phyloP scores from a whole-genome alignment of 345 rosid species.

The Noccaea caerulescens region DNA sequence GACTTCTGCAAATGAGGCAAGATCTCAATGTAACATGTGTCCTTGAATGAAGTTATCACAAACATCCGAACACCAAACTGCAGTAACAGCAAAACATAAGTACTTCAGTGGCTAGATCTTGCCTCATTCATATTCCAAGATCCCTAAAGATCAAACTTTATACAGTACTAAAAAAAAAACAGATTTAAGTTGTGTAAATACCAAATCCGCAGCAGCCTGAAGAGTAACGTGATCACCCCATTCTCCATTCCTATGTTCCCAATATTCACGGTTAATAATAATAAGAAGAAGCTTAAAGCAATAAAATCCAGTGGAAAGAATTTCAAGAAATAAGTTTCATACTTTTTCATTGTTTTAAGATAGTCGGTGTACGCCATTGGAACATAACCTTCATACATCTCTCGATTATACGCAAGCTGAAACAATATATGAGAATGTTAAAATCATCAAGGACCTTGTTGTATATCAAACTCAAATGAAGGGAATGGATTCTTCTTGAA shows the following conservation, averaged over 20 bases:
- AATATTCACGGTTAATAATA: background rate
- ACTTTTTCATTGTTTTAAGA: slow-evolving; percentile 72
- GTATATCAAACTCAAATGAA: background rate
- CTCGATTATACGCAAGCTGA: slow-evolving; percentile 49
- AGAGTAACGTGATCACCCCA: slow-evolving; percentile 53
- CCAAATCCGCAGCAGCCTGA: slow-evolving; percentile 49
- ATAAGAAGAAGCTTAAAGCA: background rate
- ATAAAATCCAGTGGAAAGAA: background rate
- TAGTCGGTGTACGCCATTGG: slow-evolving; percentile 70
- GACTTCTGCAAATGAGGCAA: slow-evolving; percentile 69
- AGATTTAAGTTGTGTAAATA: slow-evolving; percentile 18
- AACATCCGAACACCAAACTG: slow-evolving; percentile 92
- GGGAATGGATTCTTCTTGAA: slow-evolving; percentile 32
- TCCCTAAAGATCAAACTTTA: slow-evolving; percentile 14
- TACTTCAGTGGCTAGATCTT: background rate
- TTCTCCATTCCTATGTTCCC: slow-evolving; percentile 45
- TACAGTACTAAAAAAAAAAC: background rate
- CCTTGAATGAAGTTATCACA: slow-evolving; percentile 88
- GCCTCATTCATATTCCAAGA: slow-evolving; percentile 9
- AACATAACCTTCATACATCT: slow-evolving; percentile 70
- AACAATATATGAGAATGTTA: slow-evolving; percentile 16
- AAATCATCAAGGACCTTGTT: background rate
- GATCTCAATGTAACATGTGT: slow-evolving; percentile 90
- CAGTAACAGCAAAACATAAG: slow-evolving; percentile 23
- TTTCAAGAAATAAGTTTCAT: slow-evolving; percentile 11